Conservation (phyloP, 495 filamentous ascomycete species). For the Penicillium alfredii region DNA sequence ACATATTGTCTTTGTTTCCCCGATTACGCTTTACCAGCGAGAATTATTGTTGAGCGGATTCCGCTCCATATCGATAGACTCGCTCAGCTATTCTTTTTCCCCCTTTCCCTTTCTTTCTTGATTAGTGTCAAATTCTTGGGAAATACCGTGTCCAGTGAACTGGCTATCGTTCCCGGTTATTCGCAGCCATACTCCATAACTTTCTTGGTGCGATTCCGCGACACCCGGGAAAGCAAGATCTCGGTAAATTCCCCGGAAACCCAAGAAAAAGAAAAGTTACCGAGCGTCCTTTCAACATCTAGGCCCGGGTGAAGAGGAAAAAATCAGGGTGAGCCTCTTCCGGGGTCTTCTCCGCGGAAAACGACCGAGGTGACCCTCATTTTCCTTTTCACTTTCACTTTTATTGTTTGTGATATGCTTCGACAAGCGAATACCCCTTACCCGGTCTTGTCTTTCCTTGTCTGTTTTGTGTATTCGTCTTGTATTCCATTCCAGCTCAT, state of each 20-base stretch:
- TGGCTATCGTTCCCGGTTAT: too few relatives aligned
- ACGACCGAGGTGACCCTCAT: slow-evolving; percentile 1
- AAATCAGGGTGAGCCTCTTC: too few relatives aligned
- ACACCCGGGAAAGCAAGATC: background rate
- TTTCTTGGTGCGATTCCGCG: too few relatives aligned
- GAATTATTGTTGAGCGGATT: background rate
- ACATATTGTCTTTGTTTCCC: background rate
- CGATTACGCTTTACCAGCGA: background rate
- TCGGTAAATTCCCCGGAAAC: background rate
- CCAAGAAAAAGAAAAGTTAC: too few relatives aligned
- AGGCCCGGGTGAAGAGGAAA: too few relatives aligned
- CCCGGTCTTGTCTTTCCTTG: slow-evolving; percentile 1
- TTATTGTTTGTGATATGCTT: slow-evolving; percentile 1
- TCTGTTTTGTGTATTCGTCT: background rate
- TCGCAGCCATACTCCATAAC: too few relatives aligned
- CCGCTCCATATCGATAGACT: background rate
- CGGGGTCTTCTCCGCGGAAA: slow-evolving; percentile 13
- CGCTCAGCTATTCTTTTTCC: background rate
- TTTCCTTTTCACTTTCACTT: background rate
- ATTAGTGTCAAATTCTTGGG: too few relatives aligned
- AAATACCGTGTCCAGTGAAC: too few relatives aligned
- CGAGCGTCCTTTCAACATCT: too few relatives aligned
- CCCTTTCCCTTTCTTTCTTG: too few relatives aligned
- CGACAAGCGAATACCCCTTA: slow-evolving; percentile 25
- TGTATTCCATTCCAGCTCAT: too few relatives aligned